Conservation (phyloP, 2,329 filamentous ascomycete species). For the Talaromyces funiculosus region DNA sequence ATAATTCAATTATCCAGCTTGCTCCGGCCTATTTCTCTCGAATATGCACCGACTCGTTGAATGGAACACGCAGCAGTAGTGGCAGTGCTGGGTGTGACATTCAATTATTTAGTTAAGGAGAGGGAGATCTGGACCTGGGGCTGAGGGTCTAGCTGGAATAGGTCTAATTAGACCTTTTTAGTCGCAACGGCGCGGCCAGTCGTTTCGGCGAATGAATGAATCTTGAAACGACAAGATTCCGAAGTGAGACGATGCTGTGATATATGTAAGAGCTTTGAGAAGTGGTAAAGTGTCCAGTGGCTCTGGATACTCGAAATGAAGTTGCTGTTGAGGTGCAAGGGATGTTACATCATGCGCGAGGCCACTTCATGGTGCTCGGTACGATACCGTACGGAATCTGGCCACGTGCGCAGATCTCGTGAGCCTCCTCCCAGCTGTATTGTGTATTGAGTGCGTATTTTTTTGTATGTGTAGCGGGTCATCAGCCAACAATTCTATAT, state of each 20-base stretch:
- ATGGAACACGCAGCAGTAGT: neutral
- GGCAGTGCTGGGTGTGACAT: neutral
- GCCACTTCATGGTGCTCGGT: neutral
- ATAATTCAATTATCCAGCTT: neutral
- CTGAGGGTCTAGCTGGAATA: conserved; percentile 2
- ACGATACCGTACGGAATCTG: neutral
- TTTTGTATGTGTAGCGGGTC: neutral
- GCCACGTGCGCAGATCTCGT: conserved; percentile 6
- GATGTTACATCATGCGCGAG: neutral
- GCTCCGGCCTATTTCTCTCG: neutral
- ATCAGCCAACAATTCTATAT: neutral
- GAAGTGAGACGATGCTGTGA: neutral
- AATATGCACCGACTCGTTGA: neutral
- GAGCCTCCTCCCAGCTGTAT: neutral
- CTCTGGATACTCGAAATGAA: neutral
- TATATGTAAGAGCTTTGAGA: neutral
- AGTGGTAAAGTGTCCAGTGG: neutral
- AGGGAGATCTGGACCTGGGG: neutral
- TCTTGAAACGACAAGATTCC: neutral
- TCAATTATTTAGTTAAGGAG: conserved; percentile 1
- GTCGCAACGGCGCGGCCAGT: conserved; percentile 8
- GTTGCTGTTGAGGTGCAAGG: neutral
- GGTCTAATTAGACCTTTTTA: neutral
- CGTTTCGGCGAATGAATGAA: neutral
- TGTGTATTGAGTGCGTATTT: neutral